Evolutionary conservation across 768 basidiomycete genomes (phyloP), one percentile per base, ranked within the genome.

Genomic region (Psilocybe tampanensis): DNA sequence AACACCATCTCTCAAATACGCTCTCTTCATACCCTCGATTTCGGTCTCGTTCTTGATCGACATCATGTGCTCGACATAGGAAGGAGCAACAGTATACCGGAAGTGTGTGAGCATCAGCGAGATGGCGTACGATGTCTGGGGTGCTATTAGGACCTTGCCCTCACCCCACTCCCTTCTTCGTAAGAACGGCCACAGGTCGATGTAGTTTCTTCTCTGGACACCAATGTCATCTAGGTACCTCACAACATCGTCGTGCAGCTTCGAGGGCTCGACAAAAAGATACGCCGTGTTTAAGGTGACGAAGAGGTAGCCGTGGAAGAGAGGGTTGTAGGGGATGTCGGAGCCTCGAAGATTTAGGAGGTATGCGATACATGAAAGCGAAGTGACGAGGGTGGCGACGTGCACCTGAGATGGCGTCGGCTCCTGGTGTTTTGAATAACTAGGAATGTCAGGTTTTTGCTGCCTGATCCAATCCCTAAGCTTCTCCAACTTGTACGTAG

Each of bases 251-350:
- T 78, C 73, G 9, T 80, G 76, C 17, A 91, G 73, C 66, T 96
- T 92, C 52, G 70, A 70, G 39, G 73, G 63, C 60, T 95, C 93
- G 36, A 95, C 75, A 76, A 96, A 96, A 9, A 96, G 72, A n/a
- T 86, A 76, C 6, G 83, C 77, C n/a, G 69, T 70, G 12, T 86
- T 76, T 8, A 83, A 68, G 3, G 86, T 81, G 39, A 98, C 79
- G 64, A 88, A 91, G 18, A 95, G 73, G 67, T 96, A 98, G 0
- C 90, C 83, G 50, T 90, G 90, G 76, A 97, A 96, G 8, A 98
- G 82, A 0, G 96, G 96, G 68, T 93, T 95, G 77, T 86, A 92
- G 0, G 93, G 92, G 45, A 98, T 88, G 65, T 98, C 95, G 2
- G 84, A 81, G 33, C 95, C 95, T 47, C 96, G 89, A 52, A 95